Evolutionary conservation across 1,284 basidiomycete genomes (phyloP), one percentile per base, ranked within the genome.

Genomic region (Pseudozyma hubeiensis): DNA sequence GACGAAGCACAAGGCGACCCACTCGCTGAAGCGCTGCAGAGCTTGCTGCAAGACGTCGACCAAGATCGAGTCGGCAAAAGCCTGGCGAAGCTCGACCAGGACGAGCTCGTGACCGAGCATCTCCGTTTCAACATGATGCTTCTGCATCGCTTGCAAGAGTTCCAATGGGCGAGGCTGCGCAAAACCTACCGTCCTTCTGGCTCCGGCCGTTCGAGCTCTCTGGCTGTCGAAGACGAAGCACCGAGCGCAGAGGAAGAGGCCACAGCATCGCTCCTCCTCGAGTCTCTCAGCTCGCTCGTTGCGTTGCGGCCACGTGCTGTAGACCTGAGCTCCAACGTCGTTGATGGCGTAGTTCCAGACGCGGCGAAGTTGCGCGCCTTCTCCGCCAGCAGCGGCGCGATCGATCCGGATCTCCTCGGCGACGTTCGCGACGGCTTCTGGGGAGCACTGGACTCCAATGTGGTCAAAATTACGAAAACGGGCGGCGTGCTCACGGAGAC

Each of bases 81-180:
- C 16, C 34, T 76, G 16, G 48, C 53, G 9, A 55, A 44, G 44
- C 74, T 80, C n/a, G 64, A 65, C 11, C 44, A 61, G 43, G 78
- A 78, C 29, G 69, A 69, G 43, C 53, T 58, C 30, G 47, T 80
- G 29, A 63, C 55, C 0, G 53, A 53, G 17, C 66, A 69, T 48
- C 65, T 76, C 7, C 64, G 60, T 29, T 72, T 64, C 53, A 79
- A 79, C 63, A 57, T 60, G 53, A 65, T 63, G 60, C 59, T 75
- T 24, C 51, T 80, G 10, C 67, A 71, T 24, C 65, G 69, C n/a
- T 61, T 81, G 57, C 79, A 81, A 53, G 71, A 77, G 45, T 64
- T 74, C n/a, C 79, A 81, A 44, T 81, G 79, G 79, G 65, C 73
- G 14, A 69, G 79, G 11, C 52, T 71, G 16, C 74, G 79, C 31